Evolutionary conservation across 805 yeast species (phyloP), one percentile per base, ranked within the genome.

Genomic region (Saccharomyces jurei): DNA sequence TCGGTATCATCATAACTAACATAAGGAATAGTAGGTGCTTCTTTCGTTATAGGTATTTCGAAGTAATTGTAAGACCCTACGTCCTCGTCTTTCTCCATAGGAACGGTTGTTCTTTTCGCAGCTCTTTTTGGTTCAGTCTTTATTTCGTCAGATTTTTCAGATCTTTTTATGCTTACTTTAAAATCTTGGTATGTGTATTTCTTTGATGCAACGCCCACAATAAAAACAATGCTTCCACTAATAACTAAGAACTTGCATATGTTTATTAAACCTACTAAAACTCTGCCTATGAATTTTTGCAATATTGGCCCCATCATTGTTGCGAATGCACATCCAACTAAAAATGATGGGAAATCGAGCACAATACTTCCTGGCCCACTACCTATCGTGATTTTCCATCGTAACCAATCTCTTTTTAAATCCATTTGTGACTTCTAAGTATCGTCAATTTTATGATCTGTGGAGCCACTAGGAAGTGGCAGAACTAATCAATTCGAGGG

Each of bases 341-440:
- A 36, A 30, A 65, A 56, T 1, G 70, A 66, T 2, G 65, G 65
- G 2, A 63, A 26, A 54, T 66, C 67, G 17, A 66, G 50, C 22
- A 53, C 56, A 46, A 58, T 52, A 17, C 44, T 21, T 11, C 9
- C 22, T 17, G 44, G 44, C 44, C 44, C 44, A 36, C 44, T 21
- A 36, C 41, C 44, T 28, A 49, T 51, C n/a, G 50, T n/a, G 32
- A 36, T 22, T 31, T 27, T 29, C 50, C n/a, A 28, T 46, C 46
- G 21, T 28, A 46, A 22, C 46, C 21, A 17, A 41, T 17, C 6
- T 10, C 29, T 36, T 9, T 36, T 36, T 9, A 36, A 36, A 36
- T 36, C 44, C 44, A 36, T 36, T 17, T 17, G 25, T 36, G 22
- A 21, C 17, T 17, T 36, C 25, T 17, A 17, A n/a, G 44, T 36